These are phyloP conservation scores for Protomyces arabidopsidicola DNA, from an alignment of 1,139 yeast species.

Conservation along the genomic window DNA sequence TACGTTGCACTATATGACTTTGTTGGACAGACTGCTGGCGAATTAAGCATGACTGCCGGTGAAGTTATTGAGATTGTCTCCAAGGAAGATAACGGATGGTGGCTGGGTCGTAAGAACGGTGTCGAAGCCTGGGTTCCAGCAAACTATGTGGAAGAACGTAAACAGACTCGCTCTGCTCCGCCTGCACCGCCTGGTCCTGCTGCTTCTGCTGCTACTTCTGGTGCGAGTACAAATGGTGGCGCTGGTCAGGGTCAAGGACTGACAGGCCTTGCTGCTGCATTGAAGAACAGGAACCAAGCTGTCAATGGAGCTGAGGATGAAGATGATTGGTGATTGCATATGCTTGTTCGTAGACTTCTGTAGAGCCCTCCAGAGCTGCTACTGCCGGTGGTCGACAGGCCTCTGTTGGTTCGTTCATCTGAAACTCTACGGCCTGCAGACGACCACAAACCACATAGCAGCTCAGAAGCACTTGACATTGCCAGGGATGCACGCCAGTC, in stretches of 20 bases:
- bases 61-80: slow-evolving; percentile 66
- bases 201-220: neutral
- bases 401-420: too few species aligned
- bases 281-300: slow-evolving; percentile 16
- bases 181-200: slow-evolving; percentile 41
- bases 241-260: slow-evolving; percentile 1
- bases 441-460: too few species aligned
- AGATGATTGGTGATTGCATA: slow-evolving; percentile 2
- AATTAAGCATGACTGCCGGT: slow-evolving; percentile 69
- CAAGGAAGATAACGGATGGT: slow-evolving; percentile 59
- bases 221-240: neutral
- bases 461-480: too few species aligned
- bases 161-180: slow-evolving; percentile 38
- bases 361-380: neutral
- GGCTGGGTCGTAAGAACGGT: slow-evolving; percentile 30
- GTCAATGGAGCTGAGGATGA: slow-evolving; percentile 15
- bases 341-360: neutral
- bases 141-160: slow-evolving; percentile 70
- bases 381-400: neutral
- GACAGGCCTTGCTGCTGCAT: slow-evolving; percentile 19
- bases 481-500: neutral
- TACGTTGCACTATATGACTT: slow-evolving; percentile 86
- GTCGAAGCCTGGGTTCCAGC: slow-evolving; percentile 98
- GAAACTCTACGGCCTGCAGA: too few species aligned
- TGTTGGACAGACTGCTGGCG: slow-evolving; percentile 79